Evolutionary conservation across 2,329 filamentous ascomycete genomes (phyloP).

Genomic region (Colletotrichum kahawae): DNA sequence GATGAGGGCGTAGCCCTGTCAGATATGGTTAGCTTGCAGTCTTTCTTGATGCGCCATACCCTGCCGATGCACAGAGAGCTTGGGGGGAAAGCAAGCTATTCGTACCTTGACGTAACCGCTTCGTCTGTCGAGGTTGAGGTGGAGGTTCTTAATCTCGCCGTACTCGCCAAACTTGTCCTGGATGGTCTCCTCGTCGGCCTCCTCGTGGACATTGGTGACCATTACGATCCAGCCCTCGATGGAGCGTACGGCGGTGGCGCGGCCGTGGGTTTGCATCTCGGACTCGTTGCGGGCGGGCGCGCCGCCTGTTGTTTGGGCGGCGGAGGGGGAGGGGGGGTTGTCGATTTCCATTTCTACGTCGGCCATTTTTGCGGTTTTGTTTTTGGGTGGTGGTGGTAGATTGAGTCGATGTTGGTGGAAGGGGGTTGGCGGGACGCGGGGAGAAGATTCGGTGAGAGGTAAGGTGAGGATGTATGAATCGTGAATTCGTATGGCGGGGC

Average conservation of each 20-base stretch:
- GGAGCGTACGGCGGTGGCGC: constrained; percentile 81
- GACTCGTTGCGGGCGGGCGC: constrained; percentile 55
- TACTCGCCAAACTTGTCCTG: constrained; percentile 84
- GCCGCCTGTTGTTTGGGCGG: constrained; percentile 27
- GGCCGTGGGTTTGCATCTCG: constrained; percentile 74
- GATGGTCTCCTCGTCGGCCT: constrained; percentile 82
- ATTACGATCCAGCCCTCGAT: constrained; percentile 92
- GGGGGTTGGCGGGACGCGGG: neutral
- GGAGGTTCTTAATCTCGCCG: constrained; percentile 86
- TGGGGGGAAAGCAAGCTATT: no score
- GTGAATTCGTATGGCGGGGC: neutral
- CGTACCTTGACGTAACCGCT: constrained; percentile 85
- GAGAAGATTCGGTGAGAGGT: neutral
- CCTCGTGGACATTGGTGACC: constrained; percentile 86
- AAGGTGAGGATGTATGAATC: neutral
- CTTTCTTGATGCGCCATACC: neutral
- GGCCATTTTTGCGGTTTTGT: constrained; percentile 43
- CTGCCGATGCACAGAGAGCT: neutral
- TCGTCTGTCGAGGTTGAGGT: constrained; percentile 80
- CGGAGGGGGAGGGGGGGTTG: constrained; percentile 35
- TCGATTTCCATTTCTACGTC: constrained; percentile 68
- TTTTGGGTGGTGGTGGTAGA: no score
- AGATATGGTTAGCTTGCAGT: neutral
- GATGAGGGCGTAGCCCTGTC: constrained; percentile 81
- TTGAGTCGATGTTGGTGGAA: neutral